Base-by-base conservation (phyloP, 2,329 filamentous ascomycete species). In the Penicillium sp. region DNA sequence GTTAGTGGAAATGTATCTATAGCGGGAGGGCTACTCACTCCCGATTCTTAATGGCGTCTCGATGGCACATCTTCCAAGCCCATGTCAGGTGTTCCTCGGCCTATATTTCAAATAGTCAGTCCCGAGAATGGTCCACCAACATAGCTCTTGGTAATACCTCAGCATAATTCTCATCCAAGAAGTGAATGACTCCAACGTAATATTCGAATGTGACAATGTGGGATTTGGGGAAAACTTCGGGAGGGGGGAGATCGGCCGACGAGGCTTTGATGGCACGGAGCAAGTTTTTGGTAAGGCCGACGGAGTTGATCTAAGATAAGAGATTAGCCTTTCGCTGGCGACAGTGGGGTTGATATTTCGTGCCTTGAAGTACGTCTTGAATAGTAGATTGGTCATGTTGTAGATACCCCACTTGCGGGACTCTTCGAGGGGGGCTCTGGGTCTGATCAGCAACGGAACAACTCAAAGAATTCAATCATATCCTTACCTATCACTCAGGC, bases 331-430 rank as follows among this genome's bases (percentile, higher is more conserved):
- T 52, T 63, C n/a, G 13, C 4, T 40, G 61, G 60, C 45, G 4
- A 50, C n/a, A 38, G 48, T 38, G 48, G 16, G 15, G 7, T 29
- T 3, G 13, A 7, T 4, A 44, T 31, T 13, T 34, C 50, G 39
- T 73, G 81, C 82, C 76, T 91, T 95, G 80, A 99, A 99, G 75
- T 97, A 97, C 1, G 92, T 97, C 77, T 97, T 97, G 84, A 99
- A 99, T 15, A 97, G 81, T 8, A 99, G 83, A 71, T 96, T 97
- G 69, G 92, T 91, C 63, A 93, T 88, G 73, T 92, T 92, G 78
- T 99, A 99, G 47, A 96, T 90, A 7, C 91, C 95, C 94, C 94
- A 99, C 84, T 97, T 99, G 53, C 94, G 87, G 9, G 93, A 97
- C 68, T 96, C 89, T 69, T 92, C 87, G 44, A 97, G 79, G 15